phyloP scores from a whole-genome alignment of 1,284 basidiomycete genomes.

The Ustilago esculenta region DNA sequence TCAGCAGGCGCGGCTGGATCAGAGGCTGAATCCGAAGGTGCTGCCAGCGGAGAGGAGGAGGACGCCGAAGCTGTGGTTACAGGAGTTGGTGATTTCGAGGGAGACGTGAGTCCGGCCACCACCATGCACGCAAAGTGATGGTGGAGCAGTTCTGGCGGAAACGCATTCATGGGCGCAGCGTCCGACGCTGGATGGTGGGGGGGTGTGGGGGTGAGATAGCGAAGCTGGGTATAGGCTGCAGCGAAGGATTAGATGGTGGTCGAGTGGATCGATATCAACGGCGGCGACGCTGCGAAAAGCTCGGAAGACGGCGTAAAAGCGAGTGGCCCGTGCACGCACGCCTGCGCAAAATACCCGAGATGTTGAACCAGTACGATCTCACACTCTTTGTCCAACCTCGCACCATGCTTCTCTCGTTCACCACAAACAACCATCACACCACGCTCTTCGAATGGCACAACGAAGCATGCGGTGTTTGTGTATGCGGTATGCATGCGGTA shows the following conservation, averaged over 20 bases:
- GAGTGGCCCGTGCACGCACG: no score
- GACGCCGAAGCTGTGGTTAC: constrained; percentile 10
- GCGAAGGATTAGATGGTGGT: no score
- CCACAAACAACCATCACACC: not conserved
- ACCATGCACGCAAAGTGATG: constrained; percentile 63
- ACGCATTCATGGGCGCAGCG: constrained; percentile 52
- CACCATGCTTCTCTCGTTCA: not conserved
- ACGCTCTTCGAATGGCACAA: no score
- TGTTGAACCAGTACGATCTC: no score
- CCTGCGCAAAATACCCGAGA: no score
- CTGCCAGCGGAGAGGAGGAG: no score
- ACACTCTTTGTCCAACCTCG: constrained; percentile 18
- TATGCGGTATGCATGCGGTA: no score
- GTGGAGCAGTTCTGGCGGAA: constrained; percentile 57
- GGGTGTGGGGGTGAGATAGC: no score
- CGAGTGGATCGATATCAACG: no score
- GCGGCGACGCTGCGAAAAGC: constrained; percentile 7
- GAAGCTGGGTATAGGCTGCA: no score
- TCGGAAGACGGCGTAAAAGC: constrained; percentile 2
- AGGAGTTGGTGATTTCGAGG: constrained; percentile 9
- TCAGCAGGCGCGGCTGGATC: constrained; percentile 6
- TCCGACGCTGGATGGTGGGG: no score
- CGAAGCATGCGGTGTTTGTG: no score
- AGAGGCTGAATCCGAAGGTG: not conserved
- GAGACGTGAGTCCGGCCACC: constrained; percentile 53